Conservation (phyloP, 371 early-diverging fungal species). For the Mortierella sp. region DNA sequence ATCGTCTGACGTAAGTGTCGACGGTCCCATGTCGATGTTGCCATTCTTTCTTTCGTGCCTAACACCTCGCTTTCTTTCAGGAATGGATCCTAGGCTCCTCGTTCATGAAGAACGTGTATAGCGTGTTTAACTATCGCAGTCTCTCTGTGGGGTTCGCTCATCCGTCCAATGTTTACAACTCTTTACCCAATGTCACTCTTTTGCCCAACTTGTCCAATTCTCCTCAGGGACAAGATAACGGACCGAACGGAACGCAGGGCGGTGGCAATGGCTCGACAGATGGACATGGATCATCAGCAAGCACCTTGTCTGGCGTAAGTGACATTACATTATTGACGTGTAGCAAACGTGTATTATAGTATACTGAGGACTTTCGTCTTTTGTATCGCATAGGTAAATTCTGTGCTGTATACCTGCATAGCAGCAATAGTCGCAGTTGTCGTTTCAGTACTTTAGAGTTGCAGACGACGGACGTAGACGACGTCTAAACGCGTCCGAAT, state of each 20-base stretch:
- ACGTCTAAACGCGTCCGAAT: too few species aligned
- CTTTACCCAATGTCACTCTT: constrained; percentile 36
- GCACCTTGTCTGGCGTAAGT: constrained; percentile 10
- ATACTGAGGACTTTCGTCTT: neutral
- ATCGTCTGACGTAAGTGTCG: neutral
- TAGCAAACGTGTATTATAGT: neutral
- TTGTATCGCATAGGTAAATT: neutral
- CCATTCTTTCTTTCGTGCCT: too few species aligned
- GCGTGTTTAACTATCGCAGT: constrained; percentile 40
- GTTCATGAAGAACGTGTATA: constrained; percentile 51
- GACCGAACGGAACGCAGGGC: constrained; percentile 11
- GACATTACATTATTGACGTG: too few species aligned
- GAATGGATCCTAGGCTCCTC: constrained; percentile 44
- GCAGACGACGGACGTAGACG: too few species aligned
- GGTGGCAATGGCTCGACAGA: neutral
- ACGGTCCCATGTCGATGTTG: too few species aligned
- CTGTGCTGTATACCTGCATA: constrained; percentile 10
- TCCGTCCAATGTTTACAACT: constrained; percentile 49
- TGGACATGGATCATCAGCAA: constrained; percentile 11
- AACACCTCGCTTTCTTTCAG: constrained; percentile 8
- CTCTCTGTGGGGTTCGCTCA: constrained; percentile 46
- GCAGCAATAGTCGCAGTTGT: constrained; percentile 1
- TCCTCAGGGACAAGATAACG: constrained; percentile 20
- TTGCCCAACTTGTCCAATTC: constrained; percentile 41
- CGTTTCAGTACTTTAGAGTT: too few species aligned